These are phyloP conservation scores for Madurella fahalii DNA, from an alignment of 2,329 filamentous ascomycete genomes.

Conservation along the genomic window DNA sequence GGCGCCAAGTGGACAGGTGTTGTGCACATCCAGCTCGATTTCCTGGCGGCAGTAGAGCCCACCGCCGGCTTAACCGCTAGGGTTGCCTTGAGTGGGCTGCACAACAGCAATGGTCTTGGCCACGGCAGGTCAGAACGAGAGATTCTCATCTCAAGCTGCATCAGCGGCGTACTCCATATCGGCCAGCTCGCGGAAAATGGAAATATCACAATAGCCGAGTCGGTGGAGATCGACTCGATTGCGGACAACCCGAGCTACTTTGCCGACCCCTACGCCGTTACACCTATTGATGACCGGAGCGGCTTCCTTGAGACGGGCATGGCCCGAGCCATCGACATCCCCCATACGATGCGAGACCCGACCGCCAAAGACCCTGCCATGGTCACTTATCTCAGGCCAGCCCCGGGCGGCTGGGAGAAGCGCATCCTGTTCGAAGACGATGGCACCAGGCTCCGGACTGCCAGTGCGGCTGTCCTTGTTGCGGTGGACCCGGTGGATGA, in stretches of 20 bases:
- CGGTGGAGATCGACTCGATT: constrained; percentile 40
- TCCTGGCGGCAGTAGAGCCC: constrained; percentile 22
- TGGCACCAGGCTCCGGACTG: constrained; percentile 44
- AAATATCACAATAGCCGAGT: constrained; percentile 40
- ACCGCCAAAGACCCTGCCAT: constrained; percentile 40
- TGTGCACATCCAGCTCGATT: constrained; percentile 40
- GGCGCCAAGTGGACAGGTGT: constrained; percentile 46
- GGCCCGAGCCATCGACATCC: constrained; percentile 37
- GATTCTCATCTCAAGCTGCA: constrained; percentile 41
- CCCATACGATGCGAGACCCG: constrained; percentile 29
- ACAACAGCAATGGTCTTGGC: constrained; percentile 55
- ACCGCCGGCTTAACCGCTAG: constrained; percentile 38
- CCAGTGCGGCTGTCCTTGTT: constrained; percentile 50
- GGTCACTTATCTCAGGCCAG: constrained; percentile 40
- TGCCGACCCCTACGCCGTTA: constrained; percentile 45
- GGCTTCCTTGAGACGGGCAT: constrained; percentile 52
- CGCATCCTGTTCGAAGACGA: constrained; percentile 56
- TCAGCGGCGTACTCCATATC: constrained; percentile 46
- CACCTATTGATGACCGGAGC: constrained; percentile 42
- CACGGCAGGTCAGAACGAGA: constrained; percentile 42
- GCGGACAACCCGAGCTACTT: constrained; percentile 59
- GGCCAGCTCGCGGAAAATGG: constrained; percentile 27
- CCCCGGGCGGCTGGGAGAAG: constrained; percentile 36
- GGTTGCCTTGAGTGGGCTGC: constrained; percentile 42
- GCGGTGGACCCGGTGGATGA: constrained; percentile 43